Evolutionary conservation across 192 early-diverging fungal genomes (phyloP), one percentile per base, ranked within the genome.

Genomic region (Umbelopsis sp.): DNA sequence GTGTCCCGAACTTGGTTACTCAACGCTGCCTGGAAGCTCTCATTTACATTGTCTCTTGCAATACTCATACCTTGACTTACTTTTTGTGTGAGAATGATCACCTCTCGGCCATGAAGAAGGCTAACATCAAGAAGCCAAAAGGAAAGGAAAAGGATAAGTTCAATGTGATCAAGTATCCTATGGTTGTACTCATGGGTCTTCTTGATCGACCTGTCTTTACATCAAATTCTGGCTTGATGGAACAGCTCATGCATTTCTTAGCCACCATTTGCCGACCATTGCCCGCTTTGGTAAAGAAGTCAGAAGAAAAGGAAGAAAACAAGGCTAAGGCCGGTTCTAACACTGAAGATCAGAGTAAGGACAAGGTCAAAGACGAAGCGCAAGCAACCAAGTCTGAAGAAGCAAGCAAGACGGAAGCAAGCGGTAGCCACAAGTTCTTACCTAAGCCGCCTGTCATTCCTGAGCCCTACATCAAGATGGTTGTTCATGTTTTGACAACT

Each of bases 401-500:
- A 47, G 68, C 65, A 3, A 4, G 77, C 22, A 65, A 47, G 65
- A 66, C 58, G 61, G 78, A 74, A 7, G 33, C 71, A 0, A 82
- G 75, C 51, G 49, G 45, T 18, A 25, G 71, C 4, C 75, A 81
- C 18, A 66, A 58, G 61, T 64, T 79, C 50, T 80, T 85, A 16
- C 80, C 90, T 16, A 90, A 89, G 70, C 85, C 92, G 37, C 94
- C 95, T 15, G 82, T 80, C 1, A 92, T 97, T 49, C 97, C 96
- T 13, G 90, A 91, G 5, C 83, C 90, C 44, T 92, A 91, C 64
- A 71, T 96, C n/a, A 88, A 90, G 13, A 78, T 90, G 4, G 90
- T 99, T 25, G 93, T 99, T 35, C 91, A 96, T 66, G 94, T 97
- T 0, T 79, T 99, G 37, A 95, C 93, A 22, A 88, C 87, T 18